Base-by-base conservation (phyloP, 768 basidiomycete species). In the Boletus vinaceobasis region DNA sequence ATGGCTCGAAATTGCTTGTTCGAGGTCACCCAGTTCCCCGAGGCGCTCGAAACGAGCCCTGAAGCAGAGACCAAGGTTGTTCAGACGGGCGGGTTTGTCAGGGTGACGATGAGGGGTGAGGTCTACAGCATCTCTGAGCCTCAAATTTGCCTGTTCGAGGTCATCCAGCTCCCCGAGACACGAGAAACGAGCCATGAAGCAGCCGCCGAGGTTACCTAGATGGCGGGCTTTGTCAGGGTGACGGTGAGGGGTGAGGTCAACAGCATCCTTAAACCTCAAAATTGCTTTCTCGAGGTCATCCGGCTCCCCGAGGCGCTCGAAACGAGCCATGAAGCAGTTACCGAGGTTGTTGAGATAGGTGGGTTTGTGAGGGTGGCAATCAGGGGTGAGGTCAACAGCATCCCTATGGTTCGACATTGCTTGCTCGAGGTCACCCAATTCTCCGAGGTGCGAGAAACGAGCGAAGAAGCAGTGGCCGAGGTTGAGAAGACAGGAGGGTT, bases 261-360 rank as follows among this genome's bases (percentile, higher is more conserved):
- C 29, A 29, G 29, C 29, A 29, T 29, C 29, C 29, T 7, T 29
- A 6, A 3, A 6, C 4, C 7, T 3, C 29, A 5, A 52, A 15
- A 59, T 44, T 9, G 55, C 56, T 23, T 23, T 2, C 23, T 23
- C 23, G 23, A 23, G 23, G 23, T 23, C 23, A 23, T 4, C 23
- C 3, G 36, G 3, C 10, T 42, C 29, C 19, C 37, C 35, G 13
- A 52, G 6, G n/a, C 19, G n/a, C 29, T 37, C 5, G 29, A 59
- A 59, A 32, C 46, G 56, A 27, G 9, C 19, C 48, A n/a, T 52
- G 55, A 15, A 61, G 59, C 33, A 29, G 29, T 1, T 29, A 29
- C 29, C 29, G 29, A 29, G 29, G 29, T 7, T 29, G 29, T 29
- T 29, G 5, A 29, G 29, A 29, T 29, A 29, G 8, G 6, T 7